Percentiles rank a stretch among this genome's conserved stretches.
Conservation (phyloP, 768 basidiomycete species). For the Lyophyllum decastes region DNA sequence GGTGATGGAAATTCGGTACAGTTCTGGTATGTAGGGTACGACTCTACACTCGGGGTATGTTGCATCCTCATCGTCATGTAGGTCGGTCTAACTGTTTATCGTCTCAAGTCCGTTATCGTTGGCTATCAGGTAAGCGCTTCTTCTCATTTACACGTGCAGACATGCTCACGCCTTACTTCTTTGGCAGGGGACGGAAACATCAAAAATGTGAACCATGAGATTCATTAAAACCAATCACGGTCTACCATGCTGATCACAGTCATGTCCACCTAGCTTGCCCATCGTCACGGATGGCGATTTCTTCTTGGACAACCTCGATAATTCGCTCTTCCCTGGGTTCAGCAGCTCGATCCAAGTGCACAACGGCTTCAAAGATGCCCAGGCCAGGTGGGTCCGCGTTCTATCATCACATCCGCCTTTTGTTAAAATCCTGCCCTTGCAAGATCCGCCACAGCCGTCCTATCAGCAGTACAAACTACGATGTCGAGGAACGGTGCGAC, state of each 20-base stretch:
- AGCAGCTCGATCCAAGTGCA: conserved; percentile 22
- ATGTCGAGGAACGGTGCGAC: conserved; percentile 19
- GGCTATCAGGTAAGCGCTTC: conserved; percentile 13
- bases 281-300: conserved; percentile 23
- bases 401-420: neutral
- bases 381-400: conserved; percentile 10
- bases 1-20: conserved; percentile 44
- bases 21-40: conserved; percentile 50
- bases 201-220: conserved; percentile 19
- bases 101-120: conserved; percentile 8
- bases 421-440: neutral
- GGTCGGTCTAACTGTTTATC: neutral
- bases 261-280: conserved; percentile 7
- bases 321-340: conserved; percentile 26
- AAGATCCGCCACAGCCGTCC: conserved; percentile 27
- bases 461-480: conserved; percentile 27
- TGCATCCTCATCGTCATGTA: neutral
- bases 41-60: conserved; percentile 29
- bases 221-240: too few species aligned
- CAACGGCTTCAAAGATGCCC: conserved; percentile 22
- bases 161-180: too few species aligned
- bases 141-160: too few species aligned
- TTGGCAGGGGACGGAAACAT: conserved; percentile 22
- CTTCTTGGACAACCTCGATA: conserved; percentile 16
- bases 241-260: neutral